A percentile compares a stretch with the other conserved stretches of the same genome.
Evolutionary conservation across 805 yeast genomes (phyloP).

Genomic region (Wickerhamiella cacticola): DNA sequence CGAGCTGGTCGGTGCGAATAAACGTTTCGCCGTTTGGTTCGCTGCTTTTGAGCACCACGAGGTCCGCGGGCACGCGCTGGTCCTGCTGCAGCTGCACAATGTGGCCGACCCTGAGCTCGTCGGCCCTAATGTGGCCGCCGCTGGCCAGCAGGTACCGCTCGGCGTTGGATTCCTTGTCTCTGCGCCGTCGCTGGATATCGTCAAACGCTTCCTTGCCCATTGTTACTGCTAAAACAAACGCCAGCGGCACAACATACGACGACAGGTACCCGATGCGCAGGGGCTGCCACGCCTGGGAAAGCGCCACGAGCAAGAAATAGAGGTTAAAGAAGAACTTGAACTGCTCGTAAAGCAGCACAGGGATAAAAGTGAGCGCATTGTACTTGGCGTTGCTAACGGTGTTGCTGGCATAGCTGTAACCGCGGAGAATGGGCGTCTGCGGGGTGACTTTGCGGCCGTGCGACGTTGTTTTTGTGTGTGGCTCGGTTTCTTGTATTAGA

Average conservation of each 20-base stretch:
- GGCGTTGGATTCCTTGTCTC: conserved; percentile 81
- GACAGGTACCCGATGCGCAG: conserved; percentile 86
- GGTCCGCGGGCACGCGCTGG: conserved; percentile 85
- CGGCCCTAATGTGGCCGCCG: conserved; percentile 36
- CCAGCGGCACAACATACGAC: conserved; percentile 87
- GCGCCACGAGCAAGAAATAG: conserved; percentile 82
- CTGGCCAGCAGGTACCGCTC: conserved; percentile 63
- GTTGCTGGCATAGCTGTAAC: conserved; percentile 41
- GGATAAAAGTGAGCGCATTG: conserved; percentile 75
- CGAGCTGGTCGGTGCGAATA: conserved; percentile 92
- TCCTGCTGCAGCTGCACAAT: conserved; percentile 67
- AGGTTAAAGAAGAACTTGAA: conserved; percentile 93
- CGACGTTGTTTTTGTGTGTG: background rate
- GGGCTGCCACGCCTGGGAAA: conserved; percentile 83
- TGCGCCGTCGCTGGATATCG: conserved; percentile 76
- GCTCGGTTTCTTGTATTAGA: conserved; percentile 1
- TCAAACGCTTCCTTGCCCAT: conserved; percentile 94
- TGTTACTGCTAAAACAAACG: conserved; percentile 81
- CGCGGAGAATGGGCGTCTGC: conserved; percentile 15
- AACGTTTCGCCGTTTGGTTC: conserved; percentile 77
- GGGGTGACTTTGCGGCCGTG: conserved; percentile 10
- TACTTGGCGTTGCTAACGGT: conserved; percentile 91
- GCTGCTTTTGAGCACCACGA: conserved; percentile 70
- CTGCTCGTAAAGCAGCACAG: conserved; percentile 83
- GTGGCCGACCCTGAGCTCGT: conserved; percentile 74